Base-by-base conservation (phyloP, 225 moss, liverwort and hornwort species). In the Straminergon stramineum region DNA sequence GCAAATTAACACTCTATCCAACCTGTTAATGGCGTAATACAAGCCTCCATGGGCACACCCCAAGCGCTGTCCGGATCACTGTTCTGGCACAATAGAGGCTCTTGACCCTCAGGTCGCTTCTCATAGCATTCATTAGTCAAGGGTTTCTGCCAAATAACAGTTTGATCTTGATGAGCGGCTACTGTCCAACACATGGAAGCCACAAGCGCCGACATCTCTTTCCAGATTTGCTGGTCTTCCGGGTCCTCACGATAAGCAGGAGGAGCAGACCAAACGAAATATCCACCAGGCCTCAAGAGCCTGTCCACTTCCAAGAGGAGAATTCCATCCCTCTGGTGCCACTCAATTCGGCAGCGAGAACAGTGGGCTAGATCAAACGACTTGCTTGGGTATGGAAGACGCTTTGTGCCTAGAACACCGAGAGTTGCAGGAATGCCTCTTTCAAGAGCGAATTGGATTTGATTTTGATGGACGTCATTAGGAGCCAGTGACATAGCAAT, bases 381-480 rank as follows among this genome's bases (percentile, higher is more conserved):
- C 89, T 96, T 99, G 90, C 99, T 99, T 19, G 99, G 96, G 81
- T 95, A 99, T 68, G 99, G 96, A 41, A 96, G 93, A 87, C 99
- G 95, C 92, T 93, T 96, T 43, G 99, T 99, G 89, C 97, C 99
- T 67, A 99, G 77, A n/a, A 99, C 96, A 83, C 99, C 97, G 7
- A 99, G 96, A 81, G 96, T 97, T 67, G 99, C 94, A 82, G 99
- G 99, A 92, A 99, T 99, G 73, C 99, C 99, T 90, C 99, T 94
- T 94, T 99, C 99, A 34, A 99, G 94, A 60, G 97, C 99, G 86
- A 99, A 99, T 86, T 99, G 99, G 86, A 99, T 99, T 92, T 99
- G 99, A 86, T 97, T 99, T 65, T 95, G 92, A 86, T 99, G 99
- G 45, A 99, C 99, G 83, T 99, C 99, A 87, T 99, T 99, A 10